A percentile compares a stretch with the other conserved stretches of the same genome.
These are phyloP conservation scores for Avena sativa DNA, from an alignment of 176 grass and related monocot species.

Conservation along the genomic window DNA sequence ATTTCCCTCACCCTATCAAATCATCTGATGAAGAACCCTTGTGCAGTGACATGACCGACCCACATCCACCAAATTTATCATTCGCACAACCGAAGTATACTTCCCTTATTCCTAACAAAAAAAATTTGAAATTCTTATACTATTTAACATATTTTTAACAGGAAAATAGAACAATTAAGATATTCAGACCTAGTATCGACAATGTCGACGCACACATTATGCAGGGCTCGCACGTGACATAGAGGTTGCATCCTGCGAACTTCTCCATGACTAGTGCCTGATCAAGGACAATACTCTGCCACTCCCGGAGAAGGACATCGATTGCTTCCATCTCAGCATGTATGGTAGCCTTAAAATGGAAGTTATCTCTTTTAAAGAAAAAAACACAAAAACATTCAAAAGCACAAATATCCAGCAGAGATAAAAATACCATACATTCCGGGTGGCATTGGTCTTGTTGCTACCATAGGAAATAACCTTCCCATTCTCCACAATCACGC, in stretches of 20 bases:
- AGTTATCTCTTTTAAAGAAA: neutral
- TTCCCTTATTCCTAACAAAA: slow-evolving; percentile 70
- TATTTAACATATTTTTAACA: slow-evolving; percentile 4
- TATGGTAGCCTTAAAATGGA: slow-evolving; percentile 69
- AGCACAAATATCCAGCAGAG: neutral
- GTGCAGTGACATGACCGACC: slow-evolving; percentile 86
- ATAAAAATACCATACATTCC: slow-evolving; percentile 61
- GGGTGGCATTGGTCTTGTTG: slow-evolving; percentile 77
- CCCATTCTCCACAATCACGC: slow-evolving; percentile 82
- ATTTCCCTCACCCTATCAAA: slow-evolving; percentile 52
- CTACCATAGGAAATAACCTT: slow-evolving; percentile 74
- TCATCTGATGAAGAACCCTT: slow-evolving; percentile 45
- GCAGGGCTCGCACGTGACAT: slow-evolving; percentile 90
- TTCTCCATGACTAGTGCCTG: slow-evolving; percentile 66
- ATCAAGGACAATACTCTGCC: slow-evolving; percentile 69
- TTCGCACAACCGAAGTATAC: slow-evolving; percentile 88
- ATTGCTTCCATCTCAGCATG: slow-evolving; percentile 98
- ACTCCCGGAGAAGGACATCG: slow-evolving; percentile 77
- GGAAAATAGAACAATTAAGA: neutral
- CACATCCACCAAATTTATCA: slow-evolving; percentile 95
- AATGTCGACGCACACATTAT: slow-evolving; percentile 89
- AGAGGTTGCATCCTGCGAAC: slow-evolving; percentile 77
- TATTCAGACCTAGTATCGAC: slow-evolving; percentile 77
- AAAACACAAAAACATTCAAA: neutral
- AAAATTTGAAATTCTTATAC: neutral